A percentile compares a stretch with the other conserved stretches of the same genome.
Conservation (phyloP, 2,329 filamentous ascomycete species). For the Fusarium udum region DNA sequence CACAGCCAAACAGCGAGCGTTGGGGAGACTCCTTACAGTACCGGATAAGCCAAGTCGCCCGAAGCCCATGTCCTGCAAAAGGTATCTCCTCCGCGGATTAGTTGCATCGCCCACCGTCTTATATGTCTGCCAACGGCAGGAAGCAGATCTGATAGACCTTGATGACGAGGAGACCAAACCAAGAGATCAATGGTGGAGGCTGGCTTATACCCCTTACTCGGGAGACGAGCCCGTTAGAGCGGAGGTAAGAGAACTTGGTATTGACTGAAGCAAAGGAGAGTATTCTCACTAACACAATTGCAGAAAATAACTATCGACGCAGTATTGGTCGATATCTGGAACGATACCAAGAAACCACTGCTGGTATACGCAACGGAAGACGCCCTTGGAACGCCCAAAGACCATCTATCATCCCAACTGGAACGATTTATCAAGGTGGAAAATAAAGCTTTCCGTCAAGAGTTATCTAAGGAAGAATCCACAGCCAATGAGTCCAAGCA, state of each 20-base stretch:
- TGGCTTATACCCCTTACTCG: conserved; percentile 52
- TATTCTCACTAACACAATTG: conserved; percentile 19
- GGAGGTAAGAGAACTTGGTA: conserved; percentile 53
- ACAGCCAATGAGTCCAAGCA: conserved; percentile 35
- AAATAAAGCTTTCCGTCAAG: conserved; percentile 62
- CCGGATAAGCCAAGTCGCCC: conserved; percentile 51
- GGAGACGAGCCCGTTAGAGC: conserved; percentile 56
- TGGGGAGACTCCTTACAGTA: conserved; percentile 52
- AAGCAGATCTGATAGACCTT: conserved; percentile 55
- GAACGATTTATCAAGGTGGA: conserved; percentile 61
- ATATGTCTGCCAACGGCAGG: conserved; percentile 60
- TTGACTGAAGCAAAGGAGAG: not conserved
- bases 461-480: conserved; percentile 54
- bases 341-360: conserved; percentile 58
- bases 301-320: conserved; percentile 60
- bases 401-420: conserved; percentile 51
- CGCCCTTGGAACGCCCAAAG: conserved; percentile 29
- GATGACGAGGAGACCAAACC: conserved; percentile 44
- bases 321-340: conserved; percentile 57
- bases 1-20: conserved; percentile 49
- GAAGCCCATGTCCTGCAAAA: conserved; percentile 54
- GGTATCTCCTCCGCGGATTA: conserved; percentile 62
- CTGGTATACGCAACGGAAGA: conserved; percentile 64
- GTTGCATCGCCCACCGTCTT: conserved; percentile 57
- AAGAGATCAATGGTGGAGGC: conserved; percentile 66